Conservation (phyloP, 2,329 filamentous ascomycete genomes). For the Trichoderma sp. region DNA sequence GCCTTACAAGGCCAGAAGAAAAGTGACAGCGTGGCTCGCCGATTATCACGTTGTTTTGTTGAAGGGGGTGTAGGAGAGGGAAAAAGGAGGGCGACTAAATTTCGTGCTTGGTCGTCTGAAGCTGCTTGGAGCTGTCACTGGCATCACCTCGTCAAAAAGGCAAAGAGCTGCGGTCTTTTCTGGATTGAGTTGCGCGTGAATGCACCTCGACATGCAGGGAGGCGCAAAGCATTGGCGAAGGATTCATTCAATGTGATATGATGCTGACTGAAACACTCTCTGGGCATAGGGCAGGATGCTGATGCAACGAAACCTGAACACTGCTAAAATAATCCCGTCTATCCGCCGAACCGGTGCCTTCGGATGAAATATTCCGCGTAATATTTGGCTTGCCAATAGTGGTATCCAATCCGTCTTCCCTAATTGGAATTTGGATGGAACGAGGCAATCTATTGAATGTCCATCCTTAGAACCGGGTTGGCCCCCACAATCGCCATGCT, state of each 20-base stretch:
- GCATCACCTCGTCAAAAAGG: neutral
- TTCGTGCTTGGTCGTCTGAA: neutral
- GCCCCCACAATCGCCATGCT: neutral
- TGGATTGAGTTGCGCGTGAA: neutral
- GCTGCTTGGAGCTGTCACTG: neutral
- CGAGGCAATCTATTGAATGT: neutral
- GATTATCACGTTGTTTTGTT: neutral
- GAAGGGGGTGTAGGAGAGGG: neutral
- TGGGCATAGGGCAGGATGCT: neutral
- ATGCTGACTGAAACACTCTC: neutral
- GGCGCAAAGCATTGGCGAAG: neutral
- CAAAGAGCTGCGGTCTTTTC: neutral
- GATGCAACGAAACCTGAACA: neutral
- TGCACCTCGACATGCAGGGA: neutral
- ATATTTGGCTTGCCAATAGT: neutral
- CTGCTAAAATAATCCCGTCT: neutral
- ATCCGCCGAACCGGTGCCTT: neutral
- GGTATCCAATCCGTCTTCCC: neutral
- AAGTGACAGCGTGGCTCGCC: neutral
- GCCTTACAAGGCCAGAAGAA: slow-evolving; percentile 11
- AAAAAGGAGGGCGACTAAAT: neutral
- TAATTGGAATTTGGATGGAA: neutral
- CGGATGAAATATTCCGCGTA: neutral
- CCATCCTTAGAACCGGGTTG: neutral
- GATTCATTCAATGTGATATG: neutral